Evolutionary conservation across 371 early-diverging fungal genomes (phyloP).

Genomic region (Mortierella sp.): DNA sequence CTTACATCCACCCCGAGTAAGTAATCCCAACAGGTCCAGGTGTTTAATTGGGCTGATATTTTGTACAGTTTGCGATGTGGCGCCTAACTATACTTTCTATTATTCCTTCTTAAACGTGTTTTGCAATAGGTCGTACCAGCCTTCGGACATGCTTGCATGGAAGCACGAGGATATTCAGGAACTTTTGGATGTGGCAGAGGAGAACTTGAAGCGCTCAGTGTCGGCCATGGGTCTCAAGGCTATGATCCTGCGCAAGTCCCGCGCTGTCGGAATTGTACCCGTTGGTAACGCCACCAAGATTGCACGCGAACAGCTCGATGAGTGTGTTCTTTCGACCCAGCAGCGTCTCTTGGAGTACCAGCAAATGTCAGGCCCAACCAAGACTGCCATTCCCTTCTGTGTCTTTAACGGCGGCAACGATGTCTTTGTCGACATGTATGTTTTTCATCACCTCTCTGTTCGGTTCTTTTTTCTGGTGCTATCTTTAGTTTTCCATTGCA

Average conservation of each 20-base stretch:
- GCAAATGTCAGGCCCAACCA: conserved; percentile 61
- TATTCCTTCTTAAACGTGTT: neutral
- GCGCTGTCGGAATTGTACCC: conserved; percentile 79
- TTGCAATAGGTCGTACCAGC: conserved; percentile 58
- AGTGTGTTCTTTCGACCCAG: conserved; percentile 76
- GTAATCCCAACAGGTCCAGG: neutral
- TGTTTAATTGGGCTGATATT: neutral
- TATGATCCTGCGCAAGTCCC: conserved; percentile 75
- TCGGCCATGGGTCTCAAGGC: conserved; percentile 76
- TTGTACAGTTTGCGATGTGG: neutral
- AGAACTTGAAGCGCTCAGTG: conserved; percentile 67
- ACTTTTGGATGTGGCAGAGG: conserved; percentile 81
- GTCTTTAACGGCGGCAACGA: conserved; percentile 91
- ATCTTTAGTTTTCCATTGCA: conserved; percentile 7
- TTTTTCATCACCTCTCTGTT: conserved; percentile 8
- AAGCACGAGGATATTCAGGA: conserved; percentile 65
- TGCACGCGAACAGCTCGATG: conserved; percentile 78
- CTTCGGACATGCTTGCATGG: conserved; percentile 64
- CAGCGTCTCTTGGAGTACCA: conserved; percentile 65
- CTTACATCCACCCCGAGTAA: conserved; percentile 72
- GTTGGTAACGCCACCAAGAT: conserved; percentile 61
- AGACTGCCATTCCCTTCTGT: conserved; percentile 82
- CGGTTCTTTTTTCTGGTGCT: neutral
- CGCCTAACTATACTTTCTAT: too few relatives aligned
- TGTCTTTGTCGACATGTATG: conserved; percentile 85